Conservation (phyloP, 2,329 filamentous ascomycete genomes). For the Emericellopsis atlantica region DNA sequence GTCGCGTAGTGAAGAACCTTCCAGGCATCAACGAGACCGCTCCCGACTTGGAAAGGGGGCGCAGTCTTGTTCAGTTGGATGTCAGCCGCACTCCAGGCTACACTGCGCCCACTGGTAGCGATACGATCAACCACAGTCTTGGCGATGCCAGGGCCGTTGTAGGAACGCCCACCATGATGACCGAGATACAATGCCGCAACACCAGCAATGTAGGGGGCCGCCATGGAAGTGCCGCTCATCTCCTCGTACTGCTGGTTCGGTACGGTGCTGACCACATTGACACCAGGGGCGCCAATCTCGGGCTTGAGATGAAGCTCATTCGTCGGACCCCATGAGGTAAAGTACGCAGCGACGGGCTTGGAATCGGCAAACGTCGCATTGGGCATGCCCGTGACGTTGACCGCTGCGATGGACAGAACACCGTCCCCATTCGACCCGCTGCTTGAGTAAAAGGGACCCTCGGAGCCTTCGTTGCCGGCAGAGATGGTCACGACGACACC, state of each 20-base stretch:
- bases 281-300: conserved; percentile 35
- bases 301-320: conserved; percentile 38
- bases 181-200: conserved; percentile 33
- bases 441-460: conserved; percentile 31
- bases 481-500: conserved; percentile 37
- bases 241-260: conserved; percentile 28
- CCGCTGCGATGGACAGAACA: conserved; percentile 22
- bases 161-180: conserved; percentile 24
- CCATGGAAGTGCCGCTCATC: conserved; percentile 43
- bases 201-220: conserved; percentile 39
- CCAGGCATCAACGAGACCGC: conserved; percentile 30
- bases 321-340: conserved; percentile 37
- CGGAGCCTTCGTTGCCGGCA: conserved; percentile 35
- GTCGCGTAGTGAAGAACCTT: conserved; percentile 25
- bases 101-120: conserved; percentile 17
- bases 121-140: conserved; percentile 19
- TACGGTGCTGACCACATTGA: conserved; percentile 35
- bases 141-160: conserved; percentile 21
- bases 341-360: conserved; percentile 25
- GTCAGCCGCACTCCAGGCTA: conserved; percentile 14
- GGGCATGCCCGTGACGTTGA: conserved; percentile 29
- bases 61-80: conserved; percentile 12
- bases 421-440: conserved; percentile 17
- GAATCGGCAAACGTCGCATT: conserved; percentile 13
- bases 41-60: conserved; percentile 28